Evolutionary conservation across 768 basidiomycete genomes (phyloP), one percentile per base, ranked within the genome.

Genomic region (Hygrophorus russula): DNA sequence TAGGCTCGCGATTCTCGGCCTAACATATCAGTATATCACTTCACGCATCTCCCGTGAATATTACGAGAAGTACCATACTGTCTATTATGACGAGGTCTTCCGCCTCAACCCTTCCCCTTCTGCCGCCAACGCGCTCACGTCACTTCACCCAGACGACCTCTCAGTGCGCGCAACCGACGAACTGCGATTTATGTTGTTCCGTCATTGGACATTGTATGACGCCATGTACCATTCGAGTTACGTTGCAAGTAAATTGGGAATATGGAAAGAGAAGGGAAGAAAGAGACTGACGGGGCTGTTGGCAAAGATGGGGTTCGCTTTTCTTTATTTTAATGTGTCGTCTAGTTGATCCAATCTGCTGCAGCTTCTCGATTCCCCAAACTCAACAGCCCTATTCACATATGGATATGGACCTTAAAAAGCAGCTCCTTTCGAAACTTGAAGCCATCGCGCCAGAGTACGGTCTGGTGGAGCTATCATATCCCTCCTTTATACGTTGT

Each of bases 231-330:
- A 99, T 60, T 96, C 92, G 2, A 87, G 86, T 45, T 99, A 98
- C 54, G 83, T 99, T 13, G 93, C 92, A 5, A 83, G 87, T 40
- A 91, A 90, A 60, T 72, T 99, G 46, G 92, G 91, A 2, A 88
- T 94, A 44, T 98, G 96, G 96, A 91, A 86, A 56, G 94, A 98
- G 59, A 75, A 80, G 43, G 96, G 96, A 15, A 72, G 86, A 48
- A 93, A 91, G 59, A 74, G 80, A 50, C 64, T 99, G 44, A 88
- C 83, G 1, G 96, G 94, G 6, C 66, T 99, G 39, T 67, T 99
- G 17, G 96, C 96, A 12, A 98, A 98, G 69, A 99, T 99, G 90
- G 96, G 96, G 92, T 97, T 58, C 49, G 71, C n/a, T n/a, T n/a
- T 63, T 18, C 40, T 46, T 46, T 42, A 30, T 45, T 13, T 41